Base-by-base conservation (phyloP, 2,329 filamentous ascomycete genomes). In the Nemania diffusa region DNA sequence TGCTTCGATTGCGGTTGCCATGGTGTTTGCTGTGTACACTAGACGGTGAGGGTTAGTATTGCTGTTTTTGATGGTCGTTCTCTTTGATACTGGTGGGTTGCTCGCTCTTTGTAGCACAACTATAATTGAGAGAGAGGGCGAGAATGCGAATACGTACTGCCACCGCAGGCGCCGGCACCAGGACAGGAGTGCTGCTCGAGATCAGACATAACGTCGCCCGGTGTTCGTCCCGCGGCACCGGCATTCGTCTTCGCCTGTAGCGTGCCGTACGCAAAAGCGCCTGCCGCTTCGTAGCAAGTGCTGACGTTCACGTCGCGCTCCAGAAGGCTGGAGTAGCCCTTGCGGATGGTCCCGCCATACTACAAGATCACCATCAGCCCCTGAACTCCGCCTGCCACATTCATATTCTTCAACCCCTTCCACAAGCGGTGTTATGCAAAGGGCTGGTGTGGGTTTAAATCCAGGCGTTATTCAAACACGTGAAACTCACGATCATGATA, bases 11-110 rank as follows among this genome's bases (percentile, higher is more conserved):
- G 92, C 92, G 0, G 92, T 95, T 3, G 93, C 92, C 92, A 97
- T 95, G 26, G 93, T 97, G 81, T 97, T 97, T 71, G 94, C 94
- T 0, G 94, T 97, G 82, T 94, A 97, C 94, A 97, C 70, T 72
- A 20, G 40, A 13, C 42, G 53, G 37, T 1, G 17, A 52, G 8
- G 50, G 57, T 64, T 22, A 67, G 22, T 3, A 48, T 32, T 8
- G 20, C 29, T 9, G 15, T 27, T n/a, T 22, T 3, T n/a, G 9
- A 42, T 44, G 4, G 32, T 37, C 7, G 7, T 29, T 15, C 26
- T 42, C 24, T 22, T 6, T 20, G 11, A 8, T 24, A 9, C 20
- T 26, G 44, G 44, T 48, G 44, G n/a, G n/a, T n/a, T 5, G 13
- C 13, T 20, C 9, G 46, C 46, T 20, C 46, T 24, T 29, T 24